Evolutionary conservation across 1,284 basidiomycete genomes (phyloP), one percentile per base, ranked within the genome.

Genomic region (Exobasidium cylindrosporum): DNA sequence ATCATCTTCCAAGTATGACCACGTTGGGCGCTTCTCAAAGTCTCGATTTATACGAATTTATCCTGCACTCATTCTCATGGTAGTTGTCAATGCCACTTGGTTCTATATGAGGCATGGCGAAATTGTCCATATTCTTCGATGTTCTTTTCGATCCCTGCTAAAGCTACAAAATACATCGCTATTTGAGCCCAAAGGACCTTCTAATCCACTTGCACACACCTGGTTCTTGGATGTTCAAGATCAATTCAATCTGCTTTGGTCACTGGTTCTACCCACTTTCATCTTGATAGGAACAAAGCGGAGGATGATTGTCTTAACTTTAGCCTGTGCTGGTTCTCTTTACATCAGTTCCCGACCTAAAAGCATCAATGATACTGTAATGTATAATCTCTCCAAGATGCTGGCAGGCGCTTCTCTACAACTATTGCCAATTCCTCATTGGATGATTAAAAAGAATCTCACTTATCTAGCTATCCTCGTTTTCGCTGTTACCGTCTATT

Each of bases 161-260:
- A 45, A 45, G 43, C 23, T 3, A 17, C 43, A 17, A 14, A 45
- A 11, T 45, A 45, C 17, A 45, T 17, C 17, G 43, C 10, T 45
- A 45, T 2, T 4, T 4, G 4, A 14, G 11, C 43, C 43, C 17
- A 23, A 45, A 4, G 17, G 23, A 17, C 43, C 43, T 4, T 23
- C 43, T 2, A 45, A 45, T 11, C 43, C 43, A 4, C 23, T 3
- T 3, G 43, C 43, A 45, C 17, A 45, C 10, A 4, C 3, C 3
- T 45, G 43, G 43, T 45, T 45, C 43, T 11, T 45, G 2, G 43
- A 45, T 45, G 43, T 45, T 17, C 43, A 45, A 45, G 43, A 45
- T 4, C 43, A 45, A 14, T 45, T 45, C 10, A 17, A 45, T 23
- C 4, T 45, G 4, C 43, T 45, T 4, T 45, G 43, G 43, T 14